A percentile compares a stretch with the other conserved stretches of the same genome.
Evolutionary conservation across 306 rosid genomes (phyloP).

Genomic region (Fragaria iinumae): DNA sequence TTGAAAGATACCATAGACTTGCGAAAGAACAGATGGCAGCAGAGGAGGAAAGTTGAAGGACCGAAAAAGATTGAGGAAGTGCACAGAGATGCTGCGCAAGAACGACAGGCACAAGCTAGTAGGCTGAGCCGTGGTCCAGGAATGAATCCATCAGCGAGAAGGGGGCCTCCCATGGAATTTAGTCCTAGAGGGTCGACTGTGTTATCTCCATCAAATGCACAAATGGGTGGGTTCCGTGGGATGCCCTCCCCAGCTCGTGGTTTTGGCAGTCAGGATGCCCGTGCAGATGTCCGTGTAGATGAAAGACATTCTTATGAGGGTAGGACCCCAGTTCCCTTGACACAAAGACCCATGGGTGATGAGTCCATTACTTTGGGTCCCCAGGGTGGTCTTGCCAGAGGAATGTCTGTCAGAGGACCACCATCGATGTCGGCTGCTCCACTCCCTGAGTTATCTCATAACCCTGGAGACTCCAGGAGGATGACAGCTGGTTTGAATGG

Average conservation of each 20-base stretch:
- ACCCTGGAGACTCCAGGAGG: slow-evolving; percentile 55
- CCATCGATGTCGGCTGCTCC: slow-evolving; percentile 44
- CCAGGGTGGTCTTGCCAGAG: slow-evolving; percentile 94
- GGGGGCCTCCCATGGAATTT: slow-evolving; percentile 63
- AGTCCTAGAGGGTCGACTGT: slow-evolving; percentile 59
- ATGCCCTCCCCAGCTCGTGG: slow-evolving; percentile 60
- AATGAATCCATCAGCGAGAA: slow-evolving; percentile 57
- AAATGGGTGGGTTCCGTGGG: slow-evolving; percentile 65
- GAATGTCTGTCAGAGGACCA: slow-evolving; percentile 88
- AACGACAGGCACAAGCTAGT: slow-evolving; percentile 77
- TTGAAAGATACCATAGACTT: slow-evolving; percentile 83
- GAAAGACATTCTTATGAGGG: slow-evolving; percentile 67
- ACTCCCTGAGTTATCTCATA: slow-evolving; percentile 38
- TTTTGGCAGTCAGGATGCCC: slow-evolving; percentile 71
- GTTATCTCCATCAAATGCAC: slow-evolving; percentile 60
- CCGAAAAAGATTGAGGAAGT: slow-evolving; percentile 97
- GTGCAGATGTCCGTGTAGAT: slow-evolving; percentile 64
- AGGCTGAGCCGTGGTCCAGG: slow-evolving; percentile 77
- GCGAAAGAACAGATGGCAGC: slow-evolving; percentile 93
- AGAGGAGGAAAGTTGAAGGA: slow-evolving; percentile 92
- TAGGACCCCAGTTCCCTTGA: slow-evolving; percentile 57
- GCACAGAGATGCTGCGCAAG: slow-evolving; percentile 97
- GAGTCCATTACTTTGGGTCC: slow-evolving; percentile 84
- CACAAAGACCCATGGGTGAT: slow-evolving; percentile 61
- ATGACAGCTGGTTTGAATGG: slow-evolving; percentile 55